A percentile compares a stretch with the other conserved stretches of the same genome.
These are phyloP conservation scores for Crinitomyces ghanaensis DNA, from an alignment of 805 yeast genomes.

Conservation along the genomic window DNA sequence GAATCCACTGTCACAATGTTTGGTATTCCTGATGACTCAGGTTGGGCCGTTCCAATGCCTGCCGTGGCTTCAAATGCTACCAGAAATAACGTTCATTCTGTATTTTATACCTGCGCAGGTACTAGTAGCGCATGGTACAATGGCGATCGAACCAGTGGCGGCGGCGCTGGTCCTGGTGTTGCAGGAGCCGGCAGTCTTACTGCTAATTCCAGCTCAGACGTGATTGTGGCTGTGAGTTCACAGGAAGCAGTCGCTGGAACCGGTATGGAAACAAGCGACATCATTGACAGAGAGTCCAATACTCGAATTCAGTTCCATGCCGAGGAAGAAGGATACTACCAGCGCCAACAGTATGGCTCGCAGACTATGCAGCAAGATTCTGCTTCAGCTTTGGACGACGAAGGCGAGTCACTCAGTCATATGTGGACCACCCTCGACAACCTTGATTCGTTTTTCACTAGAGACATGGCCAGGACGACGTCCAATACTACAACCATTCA, in stretches of 20 bases:
- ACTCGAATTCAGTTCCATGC: conserved; percentile 38
- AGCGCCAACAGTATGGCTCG: conserved; percentile 5
- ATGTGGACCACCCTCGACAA: conserved; percentile 91
- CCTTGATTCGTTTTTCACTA: conserved; percentile 78
- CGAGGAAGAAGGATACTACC: conserved; percentile 43
- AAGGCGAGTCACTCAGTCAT: conserved; percentile 64
- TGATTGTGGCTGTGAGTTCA: conserved; percentile 1
- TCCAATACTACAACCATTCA: conserved; percentile 11
- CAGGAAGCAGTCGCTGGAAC: conserved; percentile 4
- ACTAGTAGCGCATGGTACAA: no score
- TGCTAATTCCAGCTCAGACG: conserved; percentile 6
- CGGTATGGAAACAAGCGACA: conserved; percentile 8
- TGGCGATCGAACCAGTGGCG: conserved; percentile 25
- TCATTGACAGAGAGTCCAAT: background rate
- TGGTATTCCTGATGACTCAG: conserved; percentile 90
- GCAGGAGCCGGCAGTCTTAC: conserved; percentile 1
- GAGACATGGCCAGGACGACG: conserved; percentile 28
- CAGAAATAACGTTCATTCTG: conserved; percentile 89
- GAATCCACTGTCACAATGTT: conserved; percentile 81
- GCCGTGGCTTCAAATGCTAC: conserved; percentile 81
- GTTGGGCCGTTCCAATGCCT: conserved; percentile 98
- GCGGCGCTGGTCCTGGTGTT: conserved; percentile 3
- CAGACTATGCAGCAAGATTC: conserved; percentile 31
- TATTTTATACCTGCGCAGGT: conserved; percentile 61
- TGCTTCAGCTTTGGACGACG: conserved; percentile 10